Conservation (phyloP, 495 filamentous ascomycete genomes). For the Podospora fimiseda region DNA sequence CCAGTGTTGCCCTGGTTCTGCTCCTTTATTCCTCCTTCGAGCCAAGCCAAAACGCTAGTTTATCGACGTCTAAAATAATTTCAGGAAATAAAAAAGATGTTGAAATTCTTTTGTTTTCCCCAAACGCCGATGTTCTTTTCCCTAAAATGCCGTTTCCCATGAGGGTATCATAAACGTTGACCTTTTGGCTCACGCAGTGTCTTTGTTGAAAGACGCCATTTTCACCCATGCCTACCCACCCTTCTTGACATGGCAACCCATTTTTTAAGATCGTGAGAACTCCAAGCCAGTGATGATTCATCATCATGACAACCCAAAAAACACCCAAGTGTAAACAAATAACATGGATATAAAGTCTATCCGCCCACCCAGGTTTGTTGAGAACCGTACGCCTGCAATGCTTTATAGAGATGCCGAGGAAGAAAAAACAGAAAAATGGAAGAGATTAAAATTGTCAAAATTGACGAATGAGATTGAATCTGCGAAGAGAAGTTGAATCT, state of each 20-base stretch:
- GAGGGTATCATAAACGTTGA: constrained; percentile 29
- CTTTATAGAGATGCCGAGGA: constrained; percentile 21
- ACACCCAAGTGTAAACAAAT: constrained; percentile 18
- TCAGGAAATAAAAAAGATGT: constrained; percentile 38
- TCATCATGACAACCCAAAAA: constrained; percentile 7
- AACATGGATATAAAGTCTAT: constrained; percentile 29
- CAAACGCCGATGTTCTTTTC: constrained; percentile 34
- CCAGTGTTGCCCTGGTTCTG: not conserved
- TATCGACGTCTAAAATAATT: constrained; percentile 28
- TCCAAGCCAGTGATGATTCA: constrained; percentile 14
- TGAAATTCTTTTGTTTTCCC: constrained; percentile 42
- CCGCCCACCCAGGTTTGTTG: constrained; percentile 36
- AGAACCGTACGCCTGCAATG: constrained; percentile 37
- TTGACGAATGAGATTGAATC: constrained; percentile 25
- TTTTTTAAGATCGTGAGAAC: constrained; percentile 23
- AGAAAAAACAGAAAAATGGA: constrained; percentile 13
- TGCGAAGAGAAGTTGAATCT: constrained; percentile 34
- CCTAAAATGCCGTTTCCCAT: constrained; percentile 28
- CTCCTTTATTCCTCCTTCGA: constrained; percentile 7
- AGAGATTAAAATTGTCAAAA: constrained; percentile 15
- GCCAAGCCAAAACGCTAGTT: constrained; percentile 29
- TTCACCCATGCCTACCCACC: constrained; percentile 16
- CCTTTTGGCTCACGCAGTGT: constrained; percentile 32
- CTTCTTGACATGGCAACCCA: constrained; percentile 17
- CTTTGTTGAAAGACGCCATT: constrained; percentile 40